Evolutionary conservation across 2,329 filamentous ascomycete species (phyloP).

Genomic region (Tolypocladium nubicola): DNA sequence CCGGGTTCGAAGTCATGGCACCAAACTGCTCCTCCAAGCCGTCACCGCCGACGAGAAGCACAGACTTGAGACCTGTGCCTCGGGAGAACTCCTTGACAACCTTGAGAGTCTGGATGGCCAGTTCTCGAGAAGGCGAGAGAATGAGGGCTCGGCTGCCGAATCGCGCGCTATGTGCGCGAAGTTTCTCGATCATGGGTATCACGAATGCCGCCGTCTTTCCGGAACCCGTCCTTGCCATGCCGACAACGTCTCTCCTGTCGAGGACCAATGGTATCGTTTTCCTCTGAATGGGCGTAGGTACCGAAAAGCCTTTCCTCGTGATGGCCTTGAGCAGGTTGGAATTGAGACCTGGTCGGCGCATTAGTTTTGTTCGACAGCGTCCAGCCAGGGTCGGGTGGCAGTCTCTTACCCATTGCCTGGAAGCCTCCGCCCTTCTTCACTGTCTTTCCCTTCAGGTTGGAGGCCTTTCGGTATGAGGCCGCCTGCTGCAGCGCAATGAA

Average conservation of each 20-base stretch:
- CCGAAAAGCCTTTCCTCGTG: conserved; percentile 83
- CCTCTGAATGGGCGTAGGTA: conserved; percentile 93
- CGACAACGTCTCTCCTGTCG: conserved; percentile 89
- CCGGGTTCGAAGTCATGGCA: conserved; percentile 86
- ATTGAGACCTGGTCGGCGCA: conserved; percentile 51
- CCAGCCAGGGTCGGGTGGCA: background rate
- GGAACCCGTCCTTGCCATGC: conserved; percentile 97
- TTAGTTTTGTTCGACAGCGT: background rate
- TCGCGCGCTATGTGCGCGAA: conserved; percentile 78
- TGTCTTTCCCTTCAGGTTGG: conserved; percentile 72
- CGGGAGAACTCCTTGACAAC: conserved; percentile 90
- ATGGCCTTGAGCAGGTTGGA: conserved; percentile 81
- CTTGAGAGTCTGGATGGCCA: conserved; percentile 90
- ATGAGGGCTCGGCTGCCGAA: conserved; percentile 82
- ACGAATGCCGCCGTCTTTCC: conserved; percentile 98
- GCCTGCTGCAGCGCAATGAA: conserved; percentile 87
- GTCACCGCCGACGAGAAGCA: conserved; percentile 87
- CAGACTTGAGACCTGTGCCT: conserved; percentile 84
- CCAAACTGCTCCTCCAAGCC: conserved; percentile 92
- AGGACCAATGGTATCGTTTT: conserved; percentile 91
- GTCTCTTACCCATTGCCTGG: conserved; percentile 69
- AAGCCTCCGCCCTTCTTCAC: conserved; percentile 96
- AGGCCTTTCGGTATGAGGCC: conserved; percentile 75
- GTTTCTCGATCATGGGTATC: conserved; percentile 92
- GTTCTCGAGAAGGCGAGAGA: conserved; percentile 83